Evolutionary conservation across 345 rosid species (phyloP).

Genomic region (Cardamine chenopodiifolia): DNA sequence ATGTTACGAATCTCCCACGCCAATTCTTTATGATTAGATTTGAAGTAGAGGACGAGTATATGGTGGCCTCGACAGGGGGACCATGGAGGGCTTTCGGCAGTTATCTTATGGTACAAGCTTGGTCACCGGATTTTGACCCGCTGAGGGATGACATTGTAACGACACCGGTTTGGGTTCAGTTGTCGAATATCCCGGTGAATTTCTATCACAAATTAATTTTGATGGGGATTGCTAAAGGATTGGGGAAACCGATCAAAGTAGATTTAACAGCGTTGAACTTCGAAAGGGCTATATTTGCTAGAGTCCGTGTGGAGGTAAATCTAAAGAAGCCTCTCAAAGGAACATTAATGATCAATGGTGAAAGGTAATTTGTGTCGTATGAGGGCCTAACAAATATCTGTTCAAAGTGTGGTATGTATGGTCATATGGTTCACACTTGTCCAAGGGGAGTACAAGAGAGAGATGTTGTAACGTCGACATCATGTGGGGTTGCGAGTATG

Average conservation of each 20-base stretch:
- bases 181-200: background rate
- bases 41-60: background rate
- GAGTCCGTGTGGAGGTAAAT: background rate
- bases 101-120: background rate
- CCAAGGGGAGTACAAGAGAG: too few relatives aligned
- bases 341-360: background rate
- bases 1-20: background rate
- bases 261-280: background rate
- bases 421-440: too few relatives aligned
- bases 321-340: background rate
- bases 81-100: background rate
- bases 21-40: background rate
- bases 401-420: background rate
- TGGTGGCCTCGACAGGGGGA: background rate
- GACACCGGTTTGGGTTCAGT: background rate
- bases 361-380: background rate
- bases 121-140: background rate
- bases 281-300: background rate
- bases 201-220: background rate
- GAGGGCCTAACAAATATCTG: background rate
- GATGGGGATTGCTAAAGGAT: background rate
- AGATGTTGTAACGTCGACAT: rapidly evolving
- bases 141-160: background rate
- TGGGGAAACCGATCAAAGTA: background rate
- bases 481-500: too few relatives aligned